These are phyloP conservation scores for Pinguiococcus pyrenoidosus DNA, from an alignment of 108 stramenopile genomes.

Conservation along the genomic window DNA sequence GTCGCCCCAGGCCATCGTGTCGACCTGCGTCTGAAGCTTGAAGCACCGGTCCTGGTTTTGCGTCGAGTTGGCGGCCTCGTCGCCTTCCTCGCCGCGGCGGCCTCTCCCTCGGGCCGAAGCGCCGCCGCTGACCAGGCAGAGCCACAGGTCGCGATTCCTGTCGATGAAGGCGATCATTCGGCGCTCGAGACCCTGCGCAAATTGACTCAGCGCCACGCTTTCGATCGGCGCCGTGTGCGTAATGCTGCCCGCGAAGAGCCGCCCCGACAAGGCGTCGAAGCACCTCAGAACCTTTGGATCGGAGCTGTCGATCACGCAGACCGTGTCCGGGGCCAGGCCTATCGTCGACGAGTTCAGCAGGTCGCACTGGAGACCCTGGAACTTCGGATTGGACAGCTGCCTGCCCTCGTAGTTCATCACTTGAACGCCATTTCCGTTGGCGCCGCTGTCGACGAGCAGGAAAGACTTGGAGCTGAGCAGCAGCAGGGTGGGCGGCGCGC, in stretches of 20 bases:
- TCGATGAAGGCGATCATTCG: constrained; percentile 44
- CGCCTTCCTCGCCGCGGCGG: not conserved
- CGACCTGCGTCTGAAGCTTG: constrained; percentile 34
- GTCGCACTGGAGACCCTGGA: constrained; percentile 30
- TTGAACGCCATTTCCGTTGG: constrained; percentile 18
- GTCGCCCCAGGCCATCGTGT: constrained; percentile 35
- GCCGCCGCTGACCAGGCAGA: constrained; percentile 11
- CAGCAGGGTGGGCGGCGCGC: constrained; percentile 11
- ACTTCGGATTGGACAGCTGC: constrained; percentile 19
- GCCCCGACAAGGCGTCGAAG: constrained; percentile 33
- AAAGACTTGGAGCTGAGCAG: constrained; percentile 25
- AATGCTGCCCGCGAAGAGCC: constrained; percentile 13
- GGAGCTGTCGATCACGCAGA: constrained; percentile 35
- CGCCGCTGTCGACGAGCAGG: constrained; percentile 22
- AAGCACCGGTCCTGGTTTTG: too few species aligned
- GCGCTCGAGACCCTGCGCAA: constrained; percentile 10
- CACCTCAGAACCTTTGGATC: constrained; percentile 31
- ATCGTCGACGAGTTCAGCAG: constrained; percentile 11
- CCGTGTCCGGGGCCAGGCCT: constrained; percentile 26
- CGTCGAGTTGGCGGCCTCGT: constrained; percentile 2
- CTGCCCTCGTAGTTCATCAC: constrained; percentile 40
- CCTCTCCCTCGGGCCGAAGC: not conserved
- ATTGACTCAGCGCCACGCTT: constrained; percentile 23
- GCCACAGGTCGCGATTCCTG: constrained; percentile 38
- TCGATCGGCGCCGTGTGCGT: constrained; percentile 25